These are phyloP conservation scores for Solanum medicagineum DNA, from an alignment of 257 asterid species.

Conservation along the genomic window DNA sequence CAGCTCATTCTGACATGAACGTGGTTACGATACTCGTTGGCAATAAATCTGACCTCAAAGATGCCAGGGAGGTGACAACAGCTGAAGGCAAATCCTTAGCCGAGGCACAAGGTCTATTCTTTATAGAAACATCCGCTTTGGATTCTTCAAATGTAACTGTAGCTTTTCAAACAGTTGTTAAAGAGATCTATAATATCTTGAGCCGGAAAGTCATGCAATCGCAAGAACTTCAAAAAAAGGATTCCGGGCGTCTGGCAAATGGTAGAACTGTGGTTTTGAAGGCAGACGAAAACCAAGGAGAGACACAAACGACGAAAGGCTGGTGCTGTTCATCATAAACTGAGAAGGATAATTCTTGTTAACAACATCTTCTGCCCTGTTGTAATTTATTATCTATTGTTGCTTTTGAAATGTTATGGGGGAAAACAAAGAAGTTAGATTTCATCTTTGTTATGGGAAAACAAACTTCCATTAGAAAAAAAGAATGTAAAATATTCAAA, in stretches of 20 bases:
- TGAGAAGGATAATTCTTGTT: neutral
- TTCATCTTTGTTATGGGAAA: conserved; percentile 12
- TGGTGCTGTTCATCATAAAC: conserved; percentile 53
- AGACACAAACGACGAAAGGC: conserved; percentile 30
- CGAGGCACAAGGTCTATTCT: conserved; percentile 71
- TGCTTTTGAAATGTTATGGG: neutral
- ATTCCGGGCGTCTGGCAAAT: conserved; percentile 32
- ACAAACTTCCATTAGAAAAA: neutral
- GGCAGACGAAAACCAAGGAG: conserved; percentile 43
- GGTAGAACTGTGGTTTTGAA: conserved; percentile 68
- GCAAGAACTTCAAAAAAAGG: conserved; percentile 67
- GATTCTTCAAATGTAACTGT: conserved; percentile 70
- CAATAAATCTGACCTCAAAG: conserved; percentile 82
- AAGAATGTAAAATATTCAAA: neutral
- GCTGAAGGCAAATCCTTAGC: conserved; percentile 85
- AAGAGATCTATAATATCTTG: conserved; percentile 66
- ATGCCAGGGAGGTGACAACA: conserved; percentile 81
- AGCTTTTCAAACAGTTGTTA: conserved; percentile 81
- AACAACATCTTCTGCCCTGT: neutral
- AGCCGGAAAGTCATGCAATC: conserved; percentile 94
- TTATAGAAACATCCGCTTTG: conserved; percentile 90
- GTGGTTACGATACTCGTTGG: conserved; percentile 92
- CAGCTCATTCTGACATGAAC: conserved; percentile 97
- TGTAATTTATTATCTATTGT: neutral
- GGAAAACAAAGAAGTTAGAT: neutral